Conservation (phyloP, 2,329 filamentous ascomycete genomes). For the Pseudogymnoascus sp. region DNA sequence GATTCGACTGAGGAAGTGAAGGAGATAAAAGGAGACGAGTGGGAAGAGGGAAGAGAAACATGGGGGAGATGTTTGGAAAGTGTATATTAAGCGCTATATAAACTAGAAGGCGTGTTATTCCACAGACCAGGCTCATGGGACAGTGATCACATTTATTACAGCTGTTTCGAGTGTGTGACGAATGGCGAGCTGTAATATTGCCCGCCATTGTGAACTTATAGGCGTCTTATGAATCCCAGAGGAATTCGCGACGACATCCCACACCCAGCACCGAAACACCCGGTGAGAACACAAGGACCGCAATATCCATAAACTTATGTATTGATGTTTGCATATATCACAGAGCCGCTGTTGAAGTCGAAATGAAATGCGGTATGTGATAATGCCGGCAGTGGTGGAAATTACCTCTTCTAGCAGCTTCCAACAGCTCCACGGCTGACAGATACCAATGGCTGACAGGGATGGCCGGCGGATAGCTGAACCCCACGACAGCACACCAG, state of each 20-base stretch:
- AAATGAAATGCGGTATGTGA: not conserved
- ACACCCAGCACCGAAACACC: not conserved
- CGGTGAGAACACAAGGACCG: not conserved
- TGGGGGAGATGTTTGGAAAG: not conserved
- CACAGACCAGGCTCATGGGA: not conserved
- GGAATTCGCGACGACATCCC: not conserved
- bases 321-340: not conserved
- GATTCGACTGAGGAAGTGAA: not conserved
- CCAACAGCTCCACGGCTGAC: not conserved
- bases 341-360: not conserved
- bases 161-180: not conserved
- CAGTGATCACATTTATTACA: not conserved
- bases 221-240: not conserved
- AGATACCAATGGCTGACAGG: not conserved
- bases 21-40: too few relatives aligned
- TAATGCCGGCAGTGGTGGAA: not conserved
- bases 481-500: not conserved
- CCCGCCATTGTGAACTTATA: not conserved
- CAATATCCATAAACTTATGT: not conserved
- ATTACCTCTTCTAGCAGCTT: not conserved
- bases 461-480: not conserved
- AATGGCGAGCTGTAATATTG: not conserved
- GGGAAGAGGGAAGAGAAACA: not conserved
- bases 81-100: slow-evolving; percentile 4
- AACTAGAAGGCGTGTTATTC: slow-evolving; percentile 5